Conservation (phyloP, 2,329 filamentous ascomycete genomes). For the Cladobotryum mycophilum region DNA sequence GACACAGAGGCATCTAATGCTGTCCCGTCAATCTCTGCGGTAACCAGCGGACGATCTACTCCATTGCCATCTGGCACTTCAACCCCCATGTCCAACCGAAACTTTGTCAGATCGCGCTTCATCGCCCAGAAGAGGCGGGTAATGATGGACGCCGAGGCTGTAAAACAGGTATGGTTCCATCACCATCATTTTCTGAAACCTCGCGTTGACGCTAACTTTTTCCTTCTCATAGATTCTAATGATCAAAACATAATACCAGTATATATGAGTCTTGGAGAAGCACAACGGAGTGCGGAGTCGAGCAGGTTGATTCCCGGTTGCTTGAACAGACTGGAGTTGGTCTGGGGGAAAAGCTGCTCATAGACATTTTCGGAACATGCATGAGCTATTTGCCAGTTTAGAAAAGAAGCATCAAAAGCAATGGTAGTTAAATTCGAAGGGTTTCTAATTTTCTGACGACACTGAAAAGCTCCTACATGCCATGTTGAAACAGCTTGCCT, state of each 20-base stretch:
- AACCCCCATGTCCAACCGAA: slow-evolving; percentile 51
- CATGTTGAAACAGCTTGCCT: no score
- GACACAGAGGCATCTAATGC: slow-evolving; percentile 14
- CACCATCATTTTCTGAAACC: background rate
- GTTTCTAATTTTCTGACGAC: background rate
- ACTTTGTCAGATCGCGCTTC: slow-evolving; percentile 71
- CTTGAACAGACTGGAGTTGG: no score
- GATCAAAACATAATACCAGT: slow-evolving; percentile 44
- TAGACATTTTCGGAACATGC: background rate
- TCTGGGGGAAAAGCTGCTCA: no score
- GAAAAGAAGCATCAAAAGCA: background rate
- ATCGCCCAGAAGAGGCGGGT: slow-evolving; percentile 86
- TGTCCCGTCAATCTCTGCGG: slow-evolving; percentile 19
- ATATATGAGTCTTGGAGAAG: background rate
- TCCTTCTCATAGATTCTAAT: slow-evolving; percentile 54
- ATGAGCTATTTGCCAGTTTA: background rate
- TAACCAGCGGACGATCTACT: slow-evolving; percentile 30
- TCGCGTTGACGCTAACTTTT: background rate
- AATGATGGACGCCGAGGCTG: slow-evolving; percentile 69
- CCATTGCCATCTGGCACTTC: slow-evolving; percentile 38
- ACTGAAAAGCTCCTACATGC: no score
- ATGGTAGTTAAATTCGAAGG: background rate
- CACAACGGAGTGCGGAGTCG: slow-evolving; percentile 4
- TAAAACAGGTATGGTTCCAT: slow-evolving; percentile 66
- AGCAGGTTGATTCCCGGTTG: background rate